Percentiles rank a stretch among this genome's conserved stretches.
phyloP scores from a whole-genome alignment of 108 stramenopile genomes.

The Seminavis robusta region DNA sequence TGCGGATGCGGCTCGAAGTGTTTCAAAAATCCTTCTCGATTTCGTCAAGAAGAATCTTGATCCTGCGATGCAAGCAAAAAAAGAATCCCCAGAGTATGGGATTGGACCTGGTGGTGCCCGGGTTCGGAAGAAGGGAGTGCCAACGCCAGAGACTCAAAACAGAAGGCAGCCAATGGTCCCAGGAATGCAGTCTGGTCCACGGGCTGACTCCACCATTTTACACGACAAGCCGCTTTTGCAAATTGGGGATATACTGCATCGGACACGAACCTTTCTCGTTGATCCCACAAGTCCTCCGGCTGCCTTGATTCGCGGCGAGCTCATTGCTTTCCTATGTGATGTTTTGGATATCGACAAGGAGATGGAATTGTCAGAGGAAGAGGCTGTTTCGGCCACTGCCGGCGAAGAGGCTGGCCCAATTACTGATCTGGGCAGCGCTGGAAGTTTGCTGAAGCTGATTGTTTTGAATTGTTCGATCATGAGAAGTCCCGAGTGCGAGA shows the following conservation, averaged over 20 bases:
- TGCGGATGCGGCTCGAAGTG: constrained; percentile 71
- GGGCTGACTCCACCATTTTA: not conserved
- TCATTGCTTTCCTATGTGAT: constrained; percentile 76
- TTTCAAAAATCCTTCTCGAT: constrained; percentile 71
- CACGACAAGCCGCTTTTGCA: constrained; percentile 49
- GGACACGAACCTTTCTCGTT: constrained; percentile 73
- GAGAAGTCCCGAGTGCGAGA: constrained; percentile 42
- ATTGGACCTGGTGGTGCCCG: constrained; percentile 13
- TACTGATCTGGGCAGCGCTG: constrained; percentile 77
- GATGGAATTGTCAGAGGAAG: constrained; percentile 76
- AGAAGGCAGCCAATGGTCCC: constrained; percentile 3
- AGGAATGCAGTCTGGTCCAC: not conserved
- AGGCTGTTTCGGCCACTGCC: constrained; percentile 47
- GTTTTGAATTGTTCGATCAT: constrained; percentile 74
- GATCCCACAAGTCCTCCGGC: constrained; percentile 71
- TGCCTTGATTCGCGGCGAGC: constrained; percentile 66
- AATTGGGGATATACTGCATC: constrained; percentile 81
- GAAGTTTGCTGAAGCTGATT: constrained; percentile 82
- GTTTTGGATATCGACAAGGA: constrained; percentile 80
- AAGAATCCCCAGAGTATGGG: constrained; percentile 2
- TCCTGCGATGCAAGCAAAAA: constrained; percentile 1
- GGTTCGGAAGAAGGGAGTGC: not conserved
- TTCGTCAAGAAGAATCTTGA: constrained; percentile 58
- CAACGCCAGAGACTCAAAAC: not conserved
- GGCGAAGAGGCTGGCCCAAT: constrained; percentile 50